Evolutionary conservation across 176 grass and related monocot genomes (phyloP), one percentile per base, ranked within the genome.

Genomic region (Raddia distichophylla): DNA sequence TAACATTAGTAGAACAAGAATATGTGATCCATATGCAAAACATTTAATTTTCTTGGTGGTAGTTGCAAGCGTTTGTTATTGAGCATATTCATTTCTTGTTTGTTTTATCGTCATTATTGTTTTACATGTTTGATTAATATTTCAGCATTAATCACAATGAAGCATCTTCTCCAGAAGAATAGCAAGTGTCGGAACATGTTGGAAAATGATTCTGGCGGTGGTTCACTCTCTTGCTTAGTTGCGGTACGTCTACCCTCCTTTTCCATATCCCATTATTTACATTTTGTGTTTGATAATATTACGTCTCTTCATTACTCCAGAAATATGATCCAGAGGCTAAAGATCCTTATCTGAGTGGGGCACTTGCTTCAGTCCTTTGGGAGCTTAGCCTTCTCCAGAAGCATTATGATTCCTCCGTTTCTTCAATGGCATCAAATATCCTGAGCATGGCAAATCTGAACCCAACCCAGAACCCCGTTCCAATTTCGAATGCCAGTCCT

Each of bases 261-360:
- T 73, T 82, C 19, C 33, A 49, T 60, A 40, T 60, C 74, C 7
- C 12, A 34, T 54, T 55, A 40, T 74, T 5, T 18, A 32, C 60
- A 83, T 0, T 67, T 37, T 51, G 44, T 78, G 14, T 82, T 14
- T 79, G 54, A 82, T 60, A 47, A 66, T 78, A 32, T 5, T 40
- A n/a, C 58, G 71, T 76, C 10, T 5, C 46, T 45, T 60, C 19
- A 40, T 40, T 40, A 40, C 37, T 98, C 10, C 84, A 99, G 96
- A 93, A 93, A 91, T 99, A 95, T 76, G 89, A 93, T 75, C 91
- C 91, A 19, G 96, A 99, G 69, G 89, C 91, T 73, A 85, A 84
- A 22, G 96, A 95, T 83, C 96, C 96, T 57, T 91, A 99, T 64
- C 77, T 95, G 12, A 99, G 96, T 77, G 96, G 96, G n/a, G 96